Evolutionary conservation across 352 stramenopile species (phyloP).

Genomic region (Phytophthora nicotianae): DNA sequence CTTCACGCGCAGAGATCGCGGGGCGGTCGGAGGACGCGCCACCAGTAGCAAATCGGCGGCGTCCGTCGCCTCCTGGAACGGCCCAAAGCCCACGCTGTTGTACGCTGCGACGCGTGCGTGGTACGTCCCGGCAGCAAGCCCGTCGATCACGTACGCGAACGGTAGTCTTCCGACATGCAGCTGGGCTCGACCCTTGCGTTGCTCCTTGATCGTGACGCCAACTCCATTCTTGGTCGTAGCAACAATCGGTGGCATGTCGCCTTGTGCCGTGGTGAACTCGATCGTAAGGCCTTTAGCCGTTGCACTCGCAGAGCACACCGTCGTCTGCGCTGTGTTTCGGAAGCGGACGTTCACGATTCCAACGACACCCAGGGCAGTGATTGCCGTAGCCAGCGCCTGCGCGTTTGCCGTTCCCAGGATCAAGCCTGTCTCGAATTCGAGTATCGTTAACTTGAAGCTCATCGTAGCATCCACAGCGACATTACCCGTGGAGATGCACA

Average conservation of each 20-base stretch:
- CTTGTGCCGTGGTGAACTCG: constrained; percentile 55
- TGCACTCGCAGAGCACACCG: constrained; percentile 46
- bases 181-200: constrained; percentile 61
- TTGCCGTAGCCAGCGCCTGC: constrained; percentile 41
- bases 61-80: constrained; percentile 56
- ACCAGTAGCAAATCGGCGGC: constrained; percentile 41
- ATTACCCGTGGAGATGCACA: constrained; percentile 39
- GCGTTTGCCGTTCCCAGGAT: constrained; percentile 11
- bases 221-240: constrained; percentile 10
- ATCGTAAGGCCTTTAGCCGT: constrained; percentile 49
- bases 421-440: constrained; percentile 51
- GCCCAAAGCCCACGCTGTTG: constrained; percentile 93
- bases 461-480: constrained; percentile 17
- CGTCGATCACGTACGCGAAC: constrained; percentile 85
- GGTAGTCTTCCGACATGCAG: constrained; percentile 70
- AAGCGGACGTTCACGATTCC: constrained; percentile 64
- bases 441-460: constrained; percentile 69
- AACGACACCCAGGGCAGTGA: constrained; percentile 62
- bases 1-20: constrained; percentile 83
- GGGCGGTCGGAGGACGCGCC: constrained; percentile 28
- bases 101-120: constrained; percentile 93
- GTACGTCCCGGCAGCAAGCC: constrained; percentile 85
- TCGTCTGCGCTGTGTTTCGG: constrained; percentile 42
- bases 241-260: constrained; percentile 50
- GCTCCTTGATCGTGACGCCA: constrained; percentile 36